These are phyloP conservation scores for Ceratocystis harringtonii DNA, from an alignment of 2,329 filamentous ascomycete genomes.

Conservation along the genomic window DNA sequence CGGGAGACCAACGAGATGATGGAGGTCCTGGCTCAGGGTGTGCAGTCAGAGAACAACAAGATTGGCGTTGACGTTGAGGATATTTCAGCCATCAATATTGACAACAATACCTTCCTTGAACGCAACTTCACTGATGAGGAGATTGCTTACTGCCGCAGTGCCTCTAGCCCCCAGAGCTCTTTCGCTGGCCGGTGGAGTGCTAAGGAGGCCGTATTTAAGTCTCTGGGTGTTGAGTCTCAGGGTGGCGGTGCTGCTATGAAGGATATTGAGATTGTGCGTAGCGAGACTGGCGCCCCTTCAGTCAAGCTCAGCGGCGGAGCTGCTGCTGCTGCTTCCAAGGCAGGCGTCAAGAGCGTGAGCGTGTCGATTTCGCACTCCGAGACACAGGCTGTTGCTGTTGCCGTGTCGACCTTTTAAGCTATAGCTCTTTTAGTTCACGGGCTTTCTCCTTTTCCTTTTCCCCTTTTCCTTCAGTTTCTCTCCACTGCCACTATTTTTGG, in stretches of 20 bases:
- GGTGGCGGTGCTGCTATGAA: slow-evolving; percentile 80
- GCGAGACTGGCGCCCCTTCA: slow-evolving; percentile 65
- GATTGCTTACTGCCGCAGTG: slow-evolving; percentile 71
- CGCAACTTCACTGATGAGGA: slow-evolving; percentile 84
- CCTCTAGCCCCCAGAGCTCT: slow-evolving; percentile 67
- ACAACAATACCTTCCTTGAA: slow-evolving; percentile 85
- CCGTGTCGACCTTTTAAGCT: slow-evolving; percentile 60
- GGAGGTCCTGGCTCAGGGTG: slow-evolving; percentile 56
- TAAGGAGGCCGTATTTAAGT: slow-evolving; percentile 98
- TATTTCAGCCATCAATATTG: slow-evolving; percentile 72
- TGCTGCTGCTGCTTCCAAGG: slow-evolving; percentile 65
- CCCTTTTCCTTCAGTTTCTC: slow-evolving; percentile 9
- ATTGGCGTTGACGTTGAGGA: slow-evolving; percentile 91
- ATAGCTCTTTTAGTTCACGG: slow-evolving; percentile 13
- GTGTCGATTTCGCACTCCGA: slow-evolving; percentile 96
- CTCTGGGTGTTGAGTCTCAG: slow-evolving; percentile 69
- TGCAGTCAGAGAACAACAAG: slow-evolving; percentile 52
- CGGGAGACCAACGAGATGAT: slow-evolving; percentile 60
- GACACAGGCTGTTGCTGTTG: slow-evolving; percentile 84
- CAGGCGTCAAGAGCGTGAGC: slow-evolving; percentile 73
- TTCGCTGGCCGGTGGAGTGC: slow-evolving; percentile 95
- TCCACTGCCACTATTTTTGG: neutral
- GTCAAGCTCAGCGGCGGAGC: slow-evolving; percentile 83
- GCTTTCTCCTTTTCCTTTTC: slow-evolving; percentile 17
- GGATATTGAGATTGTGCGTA: slow-evolving; percentile 83